Conservation (phyloP, 257 asterid genomes). For the Agastache rugosa region DNA sequence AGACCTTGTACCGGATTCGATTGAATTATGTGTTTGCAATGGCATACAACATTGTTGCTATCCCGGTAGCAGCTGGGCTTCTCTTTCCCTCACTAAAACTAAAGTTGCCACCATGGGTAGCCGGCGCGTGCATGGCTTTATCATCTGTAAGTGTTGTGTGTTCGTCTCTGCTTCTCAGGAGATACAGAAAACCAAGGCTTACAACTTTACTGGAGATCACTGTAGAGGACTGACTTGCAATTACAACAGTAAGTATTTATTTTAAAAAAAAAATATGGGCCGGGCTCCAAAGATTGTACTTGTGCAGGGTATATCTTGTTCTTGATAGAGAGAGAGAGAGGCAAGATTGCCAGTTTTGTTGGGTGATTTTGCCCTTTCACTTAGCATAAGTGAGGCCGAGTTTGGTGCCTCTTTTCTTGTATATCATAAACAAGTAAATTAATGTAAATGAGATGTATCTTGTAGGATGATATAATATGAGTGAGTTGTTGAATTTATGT, state of each 20-base stretch:
- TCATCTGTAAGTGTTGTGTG: slow-evolving; percentile 92
- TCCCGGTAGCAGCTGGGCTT: slow-evolving; percentile 89
- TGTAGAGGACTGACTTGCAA: slow-evolving; percentile 53
- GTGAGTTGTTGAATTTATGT: neutral
- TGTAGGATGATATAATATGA: neutral
- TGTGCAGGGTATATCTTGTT: neutral
- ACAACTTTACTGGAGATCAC: slow-evolving; percentile 85
- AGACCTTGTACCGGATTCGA: slow-evolving; percentile 75
- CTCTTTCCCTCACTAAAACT: slow-evolving; percentile 68
- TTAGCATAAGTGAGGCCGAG: neutral
- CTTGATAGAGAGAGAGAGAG: neutral
- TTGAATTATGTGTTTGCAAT: slow-evolving; percentile 80
- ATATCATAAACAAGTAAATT: neutral
- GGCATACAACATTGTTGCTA: slow-evolving; percentile 77
- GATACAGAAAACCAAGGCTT: slow-evolving; percentile 86
- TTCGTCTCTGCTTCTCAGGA: slow-evolving; percentile 44
- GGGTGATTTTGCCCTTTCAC: neutral
- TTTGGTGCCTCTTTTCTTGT: neutral
- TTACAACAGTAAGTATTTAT: neutral
- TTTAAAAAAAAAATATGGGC: neutral
- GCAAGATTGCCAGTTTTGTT: neutral
- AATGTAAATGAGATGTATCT: slow-evolving; percentile 10
- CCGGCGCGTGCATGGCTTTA: slow-evolving; percentile 99
- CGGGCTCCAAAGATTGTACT: neutral
- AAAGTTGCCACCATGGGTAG: slow-evolving; percentile 90